Conservation (phyloP, 139 green algal genomes). For the Micromonas commoda region DNA sequence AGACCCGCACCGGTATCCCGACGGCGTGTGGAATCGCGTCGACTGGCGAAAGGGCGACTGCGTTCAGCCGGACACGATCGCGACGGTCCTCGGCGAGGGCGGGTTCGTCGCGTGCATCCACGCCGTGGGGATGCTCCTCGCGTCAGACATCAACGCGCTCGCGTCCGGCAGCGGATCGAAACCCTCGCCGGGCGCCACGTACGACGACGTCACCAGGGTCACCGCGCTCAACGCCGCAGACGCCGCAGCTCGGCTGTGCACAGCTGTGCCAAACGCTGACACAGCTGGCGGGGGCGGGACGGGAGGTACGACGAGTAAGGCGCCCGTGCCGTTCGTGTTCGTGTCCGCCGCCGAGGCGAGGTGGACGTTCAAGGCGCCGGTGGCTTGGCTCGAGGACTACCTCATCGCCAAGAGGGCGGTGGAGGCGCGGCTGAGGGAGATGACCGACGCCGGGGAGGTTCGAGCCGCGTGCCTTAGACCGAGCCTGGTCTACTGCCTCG, state of each 20-base stretch:
- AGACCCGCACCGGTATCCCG: neutral
- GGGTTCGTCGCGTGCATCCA: conserved; percentile 19
- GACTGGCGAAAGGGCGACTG: neutral
- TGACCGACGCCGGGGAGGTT: neutral
- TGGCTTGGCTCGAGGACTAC: conserved; percentile 22
- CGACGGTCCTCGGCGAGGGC: neutral
- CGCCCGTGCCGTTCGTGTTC: conserved; percentile 19
- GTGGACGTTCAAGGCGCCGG: neutral
- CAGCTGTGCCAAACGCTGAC: neutral
- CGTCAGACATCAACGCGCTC: conserved; percentile 9
- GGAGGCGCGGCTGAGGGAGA: conserved; percentile 47
- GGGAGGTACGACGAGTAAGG: neutral
- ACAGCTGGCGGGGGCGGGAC: no score
- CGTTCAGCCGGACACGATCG: neutral
- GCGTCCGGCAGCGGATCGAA: conserved; percentile 7
- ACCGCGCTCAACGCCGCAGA: neutral
- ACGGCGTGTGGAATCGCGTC: conserved; percentile 1
- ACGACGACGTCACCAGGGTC: conserved; percentile 16
- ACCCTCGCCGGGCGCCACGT: conserved; percentile 13
- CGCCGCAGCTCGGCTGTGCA: neutral
- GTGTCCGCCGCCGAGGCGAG: conserved; percentile 26
- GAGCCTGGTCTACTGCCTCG: conserved; percentile 2
- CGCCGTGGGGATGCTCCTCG: conserved; percentile 24
- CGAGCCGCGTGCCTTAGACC: conserved; percentile 2
- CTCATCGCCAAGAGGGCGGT: conserved; percentile 33